Evolutionary conservation across 108 stramenopile species (phyloP).

Genomic region (Skeletonema marinoi): DNA sequence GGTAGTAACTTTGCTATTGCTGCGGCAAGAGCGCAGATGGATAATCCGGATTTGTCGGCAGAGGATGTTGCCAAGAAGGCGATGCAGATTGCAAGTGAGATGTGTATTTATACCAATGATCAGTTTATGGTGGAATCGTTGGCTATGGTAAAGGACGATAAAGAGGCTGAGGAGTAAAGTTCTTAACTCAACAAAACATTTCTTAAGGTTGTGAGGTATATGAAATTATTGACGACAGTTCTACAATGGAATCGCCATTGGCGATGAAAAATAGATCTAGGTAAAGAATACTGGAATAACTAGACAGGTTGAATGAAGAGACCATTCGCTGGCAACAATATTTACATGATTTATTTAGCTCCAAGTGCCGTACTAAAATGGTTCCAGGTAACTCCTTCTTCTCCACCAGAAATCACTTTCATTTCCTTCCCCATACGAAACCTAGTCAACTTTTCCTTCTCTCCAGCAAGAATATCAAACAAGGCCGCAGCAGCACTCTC

Average conservation of each 20-base stretch:
- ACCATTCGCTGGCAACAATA: background rate
- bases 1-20: slow-evolving; percentile 88
- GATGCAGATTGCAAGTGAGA: slow-evolving; percentile 94
- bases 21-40: slow-evolving; percentile 93
- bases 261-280: background rate
- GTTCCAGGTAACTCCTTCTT: slow-evolving; percentile 77
- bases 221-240: background rate
- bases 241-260: background rate
- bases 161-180: slow-evolving; percentile 2
- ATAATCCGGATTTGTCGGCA: slow-evolving; percentile 80
- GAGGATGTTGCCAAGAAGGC: slow-evolving; percentile 91
- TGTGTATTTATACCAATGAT: slow-evolving; percentile 97
- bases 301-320: background rate
- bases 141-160: slow-evolving; percentile 51
- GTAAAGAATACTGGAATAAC: background rate
- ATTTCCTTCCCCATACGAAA: slow-evolving; percentile 67
- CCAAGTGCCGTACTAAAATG: slow-evolving; percentile 63
- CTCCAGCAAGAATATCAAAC: slow-evolving; percentile 71
- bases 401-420: slow-evolving; percentile 66
- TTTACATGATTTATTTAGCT: slow-evolving; percentile 9
- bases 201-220: background rate
- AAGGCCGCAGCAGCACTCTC: slow-evolving; percentile 43
- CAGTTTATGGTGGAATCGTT: slow-evolving; percentile 78
- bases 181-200: background rate
- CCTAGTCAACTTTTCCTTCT: slow-evolving; percentile 72